These are phyloP conservation scores for Dunaliella sp. DNA, from an alignment of 139 green algal species.

Conservation along the genomic window DNA sequence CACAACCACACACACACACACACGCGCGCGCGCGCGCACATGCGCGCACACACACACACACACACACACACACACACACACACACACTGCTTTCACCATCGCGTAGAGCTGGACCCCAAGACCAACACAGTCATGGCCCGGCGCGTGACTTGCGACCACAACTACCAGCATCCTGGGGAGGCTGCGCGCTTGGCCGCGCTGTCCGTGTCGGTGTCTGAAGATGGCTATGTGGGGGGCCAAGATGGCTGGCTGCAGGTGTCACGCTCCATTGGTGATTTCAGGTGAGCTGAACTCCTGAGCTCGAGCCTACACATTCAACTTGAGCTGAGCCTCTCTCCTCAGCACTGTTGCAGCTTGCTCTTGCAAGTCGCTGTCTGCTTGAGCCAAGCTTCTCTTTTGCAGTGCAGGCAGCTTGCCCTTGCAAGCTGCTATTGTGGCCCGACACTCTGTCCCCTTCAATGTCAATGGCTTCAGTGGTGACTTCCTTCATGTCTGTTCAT, in stretches of 20 bases:
- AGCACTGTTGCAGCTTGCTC: too few relatives aligned
- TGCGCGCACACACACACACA: conserved; percentile 13
- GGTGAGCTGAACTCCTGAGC: conserved; percentile 9
- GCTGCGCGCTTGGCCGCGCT: not conserved
- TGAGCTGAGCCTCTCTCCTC: too few relatives aligned
- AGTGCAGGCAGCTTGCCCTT: too few relatives aligned
- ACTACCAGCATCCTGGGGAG: not conserved
- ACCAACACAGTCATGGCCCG: not conserved
- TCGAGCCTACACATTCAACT: not conserved
- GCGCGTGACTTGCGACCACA: conserved; percentile 13
- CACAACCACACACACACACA: conserved; percentile 11
- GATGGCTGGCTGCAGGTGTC: conserved; percentile 23
- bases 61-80: conserved; percentile 18
- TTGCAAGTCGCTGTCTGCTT: too few relatives aligned
- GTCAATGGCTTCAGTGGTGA: too few relatives aligned
- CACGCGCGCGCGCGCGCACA: not conserved
- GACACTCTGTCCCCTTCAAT: too few relatives aligned
- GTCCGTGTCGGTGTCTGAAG: conserved; percentile 5
- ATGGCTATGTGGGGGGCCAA: conserved; percentile 11
- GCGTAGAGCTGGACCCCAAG: conserved; percentile 4
- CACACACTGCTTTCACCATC: too few relatives aligned
- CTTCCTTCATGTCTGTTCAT: too few relatives aligned
- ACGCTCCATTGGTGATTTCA: conserved; percentile 29
- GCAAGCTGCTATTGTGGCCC: too few relatives aligned
- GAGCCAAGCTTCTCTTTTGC: too few relatives aligned